Percentiles rank a stretch among this genome's conserved stretches.
Conservation (phyloP, 179 eudicot species). For the Silene noctiflora region DNA sequence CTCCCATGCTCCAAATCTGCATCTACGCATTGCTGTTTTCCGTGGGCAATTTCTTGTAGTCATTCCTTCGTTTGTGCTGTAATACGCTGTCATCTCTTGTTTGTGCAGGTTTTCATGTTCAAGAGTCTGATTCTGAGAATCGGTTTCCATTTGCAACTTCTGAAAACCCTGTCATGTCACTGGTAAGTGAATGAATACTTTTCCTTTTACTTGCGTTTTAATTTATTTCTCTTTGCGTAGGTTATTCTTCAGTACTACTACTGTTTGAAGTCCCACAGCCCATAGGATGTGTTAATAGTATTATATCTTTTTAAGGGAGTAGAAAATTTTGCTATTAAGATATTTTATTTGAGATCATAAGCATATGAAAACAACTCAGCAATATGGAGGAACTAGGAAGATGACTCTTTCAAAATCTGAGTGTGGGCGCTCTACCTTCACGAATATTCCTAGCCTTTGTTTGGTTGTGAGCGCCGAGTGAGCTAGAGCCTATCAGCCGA, state of each 20-base stretch:
- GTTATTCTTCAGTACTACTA: not conserved
- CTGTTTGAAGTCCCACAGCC: not conserved
- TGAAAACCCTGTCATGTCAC: slow-evolving; percentile 84
- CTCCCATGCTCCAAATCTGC: not conserved
- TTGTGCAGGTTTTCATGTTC: slow-evolving; percentile 43
- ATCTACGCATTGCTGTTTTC: slow-evolving; percentile 16
- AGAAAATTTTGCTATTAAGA: not conserved
- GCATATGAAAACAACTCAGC: not conserved
- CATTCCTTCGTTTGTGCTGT: slow-evolving; percentile 12
- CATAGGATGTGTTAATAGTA: slow-evolving; percentile 1
- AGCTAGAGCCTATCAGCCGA: no score
- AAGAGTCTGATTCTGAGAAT: slow-evolving; percentile 48
- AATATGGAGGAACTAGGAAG: not conserved
- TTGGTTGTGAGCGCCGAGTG: not conserved
- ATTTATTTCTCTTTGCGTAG: not conserved
- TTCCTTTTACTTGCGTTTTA: slow-evolving; percentile 16
- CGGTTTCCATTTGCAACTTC: slow-evolving; percentile 73
- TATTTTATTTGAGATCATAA: not conserved
- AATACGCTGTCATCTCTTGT: slow-evolving; percentile 22
- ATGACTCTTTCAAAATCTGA: not conserved
- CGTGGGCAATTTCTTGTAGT: slow-evolving; percentile 8
- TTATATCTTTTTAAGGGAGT: not conserved
- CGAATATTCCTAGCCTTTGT: not conserved
- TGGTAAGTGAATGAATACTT: slow-evolving; percentile 47
- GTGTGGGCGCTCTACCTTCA: not conserved